Evolutionary conservation across 2,329 filamentous ascomycete species (phyloP).

Genomic region (Cladophialophora bantiana): DNA sequence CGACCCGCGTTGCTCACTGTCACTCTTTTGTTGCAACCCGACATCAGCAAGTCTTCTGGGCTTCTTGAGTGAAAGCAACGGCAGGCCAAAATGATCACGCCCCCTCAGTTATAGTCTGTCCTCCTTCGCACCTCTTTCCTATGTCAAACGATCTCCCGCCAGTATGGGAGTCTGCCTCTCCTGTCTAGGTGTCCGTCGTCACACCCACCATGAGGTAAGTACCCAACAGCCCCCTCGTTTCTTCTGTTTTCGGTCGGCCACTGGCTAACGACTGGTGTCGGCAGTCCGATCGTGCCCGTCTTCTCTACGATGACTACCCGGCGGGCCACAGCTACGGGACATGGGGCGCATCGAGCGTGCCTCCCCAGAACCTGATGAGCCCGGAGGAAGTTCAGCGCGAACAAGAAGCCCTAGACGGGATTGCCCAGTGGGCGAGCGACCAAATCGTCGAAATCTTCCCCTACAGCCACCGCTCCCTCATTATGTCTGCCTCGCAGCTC

Average conservation of each 20-base stretch:
- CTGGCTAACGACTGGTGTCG: not conserved
- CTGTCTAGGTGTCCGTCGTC: slow-evolving; percentile 37
- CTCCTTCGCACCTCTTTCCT: not conserved
- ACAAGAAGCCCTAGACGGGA: slow-evolving; percentile 40
- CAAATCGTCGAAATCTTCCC: slow-evolving; percentile 42
- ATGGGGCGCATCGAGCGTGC: slow-evolving; percentile 32
- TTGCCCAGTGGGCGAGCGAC: slow-evolving; percentile 41
- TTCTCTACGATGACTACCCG: slow-evolving; percentile 39
- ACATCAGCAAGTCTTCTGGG: not conserved
- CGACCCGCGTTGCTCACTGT: not conserved
- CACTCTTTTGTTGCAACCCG: not conserved
- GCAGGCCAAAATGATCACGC: slow-evolving; percentile 7
- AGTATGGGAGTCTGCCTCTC: slow-evolving; percentile 41
- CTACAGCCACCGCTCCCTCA: slow-evolving; percentile 24
- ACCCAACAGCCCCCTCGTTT: not conserved
- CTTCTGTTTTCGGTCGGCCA: too few species aligned
- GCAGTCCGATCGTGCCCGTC: slow-evolving; percentile 38
- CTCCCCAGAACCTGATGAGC: slow-evolving; percentile 34
- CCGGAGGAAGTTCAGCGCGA: slow-evolving; percentile 39
- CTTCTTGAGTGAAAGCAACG: not conserved
- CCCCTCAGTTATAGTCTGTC: not conserved
- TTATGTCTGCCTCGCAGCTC: slow-evolving; percentile 27
- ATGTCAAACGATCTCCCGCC: slow-evolving; percentile 13
- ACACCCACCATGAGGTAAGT: slow-evolving; percentile 35
- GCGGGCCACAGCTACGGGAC: slow-evolving; percentile 37